Conservation (phyloP, 768 basidiomycete species). For the Lentinus tigrinus region DNA sequence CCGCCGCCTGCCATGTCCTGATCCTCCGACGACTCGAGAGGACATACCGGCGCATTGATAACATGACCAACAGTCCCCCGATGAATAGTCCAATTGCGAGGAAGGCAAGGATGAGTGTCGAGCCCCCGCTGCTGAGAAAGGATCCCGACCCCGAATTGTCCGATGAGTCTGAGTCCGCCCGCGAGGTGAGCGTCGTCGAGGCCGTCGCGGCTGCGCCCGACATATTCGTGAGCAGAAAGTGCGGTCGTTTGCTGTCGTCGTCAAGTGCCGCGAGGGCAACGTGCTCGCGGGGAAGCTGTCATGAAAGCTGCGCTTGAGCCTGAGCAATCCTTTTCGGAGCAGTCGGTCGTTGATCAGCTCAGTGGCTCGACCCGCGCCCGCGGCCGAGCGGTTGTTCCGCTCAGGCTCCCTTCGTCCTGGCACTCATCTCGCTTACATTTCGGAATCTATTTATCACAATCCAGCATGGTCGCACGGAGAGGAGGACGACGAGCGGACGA, state of each 20-base stretch:
- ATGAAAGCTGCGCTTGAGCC: not conserved
- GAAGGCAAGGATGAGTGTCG: constrained; percentile 60
- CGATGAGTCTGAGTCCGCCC: not conserved
- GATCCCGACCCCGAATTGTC: not conserved
- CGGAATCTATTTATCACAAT: not conserved
- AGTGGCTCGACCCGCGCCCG: too few species aligned
- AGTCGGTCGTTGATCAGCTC: too few species aligned
- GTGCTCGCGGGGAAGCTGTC: not conserved
- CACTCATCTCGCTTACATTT: not conserved
- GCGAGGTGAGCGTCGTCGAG: not conserved
- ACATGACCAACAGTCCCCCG: constrained; percentile 46
- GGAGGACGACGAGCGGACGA: constrained; percentile 38
- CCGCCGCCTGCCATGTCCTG: not conserved
- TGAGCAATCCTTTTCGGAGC: too few species aligned
- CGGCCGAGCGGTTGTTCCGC: too few species aligned
- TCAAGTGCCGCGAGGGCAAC: not conserved
- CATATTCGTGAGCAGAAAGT: not conserved
- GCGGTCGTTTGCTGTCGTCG: not conserved
- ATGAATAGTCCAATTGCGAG: constrained; percentile 57
- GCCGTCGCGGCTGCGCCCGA: not conserved
- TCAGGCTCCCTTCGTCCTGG: too few species aligned
- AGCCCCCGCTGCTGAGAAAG: constrained; percentile 35
- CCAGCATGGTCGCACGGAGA: constrained; percentile 21
- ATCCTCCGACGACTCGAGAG: not conserved
- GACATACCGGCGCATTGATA: constrained; percentile 32